A percentile compares a stretch with the other conserved stretches of the same genome.
Conservation (phyloP, 345 rosid species). For the Lumnitzera racemosa region DNA sequence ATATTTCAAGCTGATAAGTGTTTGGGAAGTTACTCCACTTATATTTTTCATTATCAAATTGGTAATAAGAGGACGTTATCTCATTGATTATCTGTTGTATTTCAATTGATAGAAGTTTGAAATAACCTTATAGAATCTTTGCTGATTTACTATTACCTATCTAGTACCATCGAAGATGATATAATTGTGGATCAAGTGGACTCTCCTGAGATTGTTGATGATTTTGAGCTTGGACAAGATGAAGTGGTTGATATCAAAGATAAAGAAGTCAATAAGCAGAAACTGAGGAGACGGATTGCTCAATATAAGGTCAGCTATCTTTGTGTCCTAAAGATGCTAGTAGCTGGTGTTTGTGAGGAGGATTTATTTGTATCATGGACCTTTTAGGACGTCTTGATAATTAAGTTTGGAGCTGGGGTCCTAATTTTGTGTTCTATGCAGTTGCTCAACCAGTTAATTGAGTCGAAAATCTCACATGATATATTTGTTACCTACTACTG, state of each 20-base stretch:
- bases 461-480: no score
- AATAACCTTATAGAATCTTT: neutral
- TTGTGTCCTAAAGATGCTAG: neutral
- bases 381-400: no score
- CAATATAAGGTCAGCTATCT: slow-evolving; percentile 57
- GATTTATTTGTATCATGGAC: neutral
- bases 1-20: neutral
- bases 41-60: neutral
- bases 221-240: slow-evolving; percentile 83
- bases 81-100: no score
- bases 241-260: slow-evolving; percentile 84
- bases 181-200: slow-evolving; percentile 74
- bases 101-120: no score
- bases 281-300: slow-evolving; percentile 57
- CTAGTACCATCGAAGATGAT: slow-evolving; percentile 83
- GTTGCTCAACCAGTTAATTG: no score
- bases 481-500: no score
- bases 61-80: no score
- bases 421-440: neutral
- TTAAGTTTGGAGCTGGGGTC: no score
- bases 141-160: slow-evolving; percentile 6
- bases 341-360: neutral
- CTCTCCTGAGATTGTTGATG: slow-evolving; percentile 77
- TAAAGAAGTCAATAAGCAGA: slow-evolving; percentile 77
- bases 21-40: slow-evolving; percentile 1